A percentile compares a stretch with the other conserved stretches of the same genome.
These are phyloP conservation scores for Cocos nucifera DNA, from an alignment of 176 grass and related monocot species.

Conservation along the genomic window DNA sequence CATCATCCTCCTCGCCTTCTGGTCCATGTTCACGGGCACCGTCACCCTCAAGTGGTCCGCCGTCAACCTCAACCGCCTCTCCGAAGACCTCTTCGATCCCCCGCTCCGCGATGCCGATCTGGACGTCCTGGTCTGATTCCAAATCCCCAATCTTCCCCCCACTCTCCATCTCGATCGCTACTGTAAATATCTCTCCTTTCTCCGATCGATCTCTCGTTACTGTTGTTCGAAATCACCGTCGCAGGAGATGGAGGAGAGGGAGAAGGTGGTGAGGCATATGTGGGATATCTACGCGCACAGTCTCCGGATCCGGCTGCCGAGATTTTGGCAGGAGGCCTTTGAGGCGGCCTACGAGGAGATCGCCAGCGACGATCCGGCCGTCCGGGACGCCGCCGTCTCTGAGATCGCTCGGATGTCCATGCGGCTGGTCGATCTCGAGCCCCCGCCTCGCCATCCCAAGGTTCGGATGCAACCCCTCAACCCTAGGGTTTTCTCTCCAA, in stretches of 20 bases:
- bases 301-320: constrained; percentile 39
- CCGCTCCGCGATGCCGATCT: neutral
- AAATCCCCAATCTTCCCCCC: too few relatives aligned
- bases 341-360: constrained; percentile 88
- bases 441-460: constrained; percentile 19
- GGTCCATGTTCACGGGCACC: constrained; percentile 89
- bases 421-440: constrained; percentile 52
- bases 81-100: constrained; percentile 30
- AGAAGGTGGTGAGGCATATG: constrained; percentile 66
- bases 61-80: constrained; percentile 26
- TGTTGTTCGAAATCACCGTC: neutral
- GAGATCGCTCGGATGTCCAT: constrained; percentile 66
- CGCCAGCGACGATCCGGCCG: constrained; percentile 44
- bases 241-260: constrained; percentile 88
- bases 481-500: too few relatives aligned
- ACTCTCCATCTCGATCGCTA: too few relatives aligned
- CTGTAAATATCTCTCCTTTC: too few relatives aligned
- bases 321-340: constrained; percentile 81
- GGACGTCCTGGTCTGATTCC: constrained; percentile 9
- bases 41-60: constrained; percentile 72
- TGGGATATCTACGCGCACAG: constrained; percentile 74
- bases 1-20: constrained; percentile 87
- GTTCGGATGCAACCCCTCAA: neutral
- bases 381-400: constrained; percentile 41
- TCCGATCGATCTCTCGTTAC: too few relatives aligned